phyloP scores from a whole-genome alignment of 2,329 filamentous ascomycete species.

The Lasiodiplodia sp. region DNA sequence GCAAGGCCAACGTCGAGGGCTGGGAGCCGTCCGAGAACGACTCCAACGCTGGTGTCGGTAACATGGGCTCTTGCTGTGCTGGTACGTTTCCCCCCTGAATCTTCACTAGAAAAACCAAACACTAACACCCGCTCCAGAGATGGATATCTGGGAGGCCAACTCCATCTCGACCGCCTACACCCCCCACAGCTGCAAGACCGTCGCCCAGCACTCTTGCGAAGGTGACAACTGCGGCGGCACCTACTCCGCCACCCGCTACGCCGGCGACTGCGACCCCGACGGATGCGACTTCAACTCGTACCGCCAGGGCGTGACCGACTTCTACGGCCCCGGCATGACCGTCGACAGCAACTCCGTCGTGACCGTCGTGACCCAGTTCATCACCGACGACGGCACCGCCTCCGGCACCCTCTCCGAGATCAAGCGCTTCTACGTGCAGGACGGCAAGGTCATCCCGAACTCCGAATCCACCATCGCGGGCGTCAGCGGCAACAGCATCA shows the following conservation, averaged over 20 bases:
- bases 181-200: constrained; percentile 64
- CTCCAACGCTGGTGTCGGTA: constrained; percentile 59
- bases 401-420: constrained; percentile 51
- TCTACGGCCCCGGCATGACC: constrained; percentile 63
- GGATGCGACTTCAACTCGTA: constrained; percentile 74
- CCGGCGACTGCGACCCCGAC: constrained; percentile 67
- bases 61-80: constrained; percentile 67
- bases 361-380: constrained; percentile 56
- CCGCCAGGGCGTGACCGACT: constrained; percentile 66
- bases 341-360: constrained; percentile 46
- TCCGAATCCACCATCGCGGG: constrained; percentile 49
- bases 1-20: constrained; percentile 63
- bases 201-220: constrained; percentile 58
- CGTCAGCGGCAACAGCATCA: constrained; percentile 60
- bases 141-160: constrained; percentile 61
- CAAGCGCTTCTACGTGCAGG: constrained; percentile 53
- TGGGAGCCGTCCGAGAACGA: constrained; percentile 62
- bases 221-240: constrained; percentile 54
- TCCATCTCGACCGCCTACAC: constrained; percentile 66
- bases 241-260: constrained; percentile 58
- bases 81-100: too few species aligned
- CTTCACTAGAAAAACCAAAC: too few species aligned
- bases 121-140: background rate
- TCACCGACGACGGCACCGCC: constrained; percentile 40
- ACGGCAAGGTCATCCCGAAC: constrained; percentile 53